phyloP scores from a whole-genome alignment of 192 early-diverging fungal genomes.

The Coemansia sp. region DNA sequence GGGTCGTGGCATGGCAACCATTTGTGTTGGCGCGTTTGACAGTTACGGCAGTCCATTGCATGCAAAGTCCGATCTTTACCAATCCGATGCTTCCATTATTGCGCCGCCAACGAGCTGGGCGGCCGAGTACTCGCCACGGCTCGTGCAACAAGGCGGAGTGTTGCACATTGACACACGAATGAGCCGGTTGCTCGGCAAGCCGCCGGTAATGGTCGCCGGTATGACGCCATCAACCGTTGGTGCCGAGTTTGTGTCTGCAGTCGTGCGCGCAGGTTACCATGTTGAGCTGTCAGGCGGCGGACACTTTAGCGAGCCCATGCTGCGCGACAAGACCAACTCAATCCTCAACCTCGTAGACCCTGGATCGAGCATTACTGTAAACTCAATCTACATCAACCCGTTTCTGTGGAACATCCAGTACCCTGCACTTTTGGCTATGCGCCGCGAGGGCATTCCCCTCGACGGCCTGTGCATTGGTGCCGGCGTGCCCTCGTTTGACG shows the following conservation, averaged over 20 bases:
- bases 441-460: slow-evolving; percentile 86
- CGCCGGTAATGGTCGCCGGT: slow-evolving; percentile 90
- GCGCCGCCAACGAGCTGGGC: slow-evolving; percentile 78
- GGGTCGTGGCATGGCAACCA: slow-evolving; percentile 70
- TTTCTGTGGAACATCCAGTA: slow-evolving; percentile 87
- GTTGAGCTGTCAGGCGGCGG: slow-evolving; percentile 83
- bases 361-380: slow-evolving; percentile 84
- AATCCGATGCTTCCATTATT: slow-evolving; percentile 36
- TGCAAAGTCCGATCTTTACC: slow-evolving; percentile 15
- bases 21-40: slow-evolving; percentile 21
- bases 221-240: slow-evolving; percentile 87
- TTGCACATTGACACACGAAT: slow-evolving; percentile 86
- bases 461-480: slow-evolving; percentile 90
- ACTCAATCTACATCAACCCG: slow-evolving; percentile 87
- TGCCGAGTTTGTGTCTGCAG: slow-evolving; percentile 77
- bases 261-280: slow-evolving; percentile 85
- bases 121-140: slow-evolving; percentile 73
- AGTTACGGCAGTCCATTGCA: neutral
- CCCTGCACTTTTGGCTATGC: slow-evolving; percentile 77
- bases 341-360: slow-evolving; percentile 74
- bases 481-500: slow-evolving; percentile 85
- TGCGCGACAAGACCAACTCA: slow-evolving; percentile 75
- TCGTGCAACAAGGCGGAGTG: slow-evolving; percentile 62
- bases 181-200: slow-evolving; percentile 80
- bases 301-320: slow-evolving; percentile 78